Evolutionary conservation across 2,329 filamentous ascomycete species (phyloP), one percentile per base, ranked within the genome.

Genomic region (Ramularia collo-cygni): DNA sequence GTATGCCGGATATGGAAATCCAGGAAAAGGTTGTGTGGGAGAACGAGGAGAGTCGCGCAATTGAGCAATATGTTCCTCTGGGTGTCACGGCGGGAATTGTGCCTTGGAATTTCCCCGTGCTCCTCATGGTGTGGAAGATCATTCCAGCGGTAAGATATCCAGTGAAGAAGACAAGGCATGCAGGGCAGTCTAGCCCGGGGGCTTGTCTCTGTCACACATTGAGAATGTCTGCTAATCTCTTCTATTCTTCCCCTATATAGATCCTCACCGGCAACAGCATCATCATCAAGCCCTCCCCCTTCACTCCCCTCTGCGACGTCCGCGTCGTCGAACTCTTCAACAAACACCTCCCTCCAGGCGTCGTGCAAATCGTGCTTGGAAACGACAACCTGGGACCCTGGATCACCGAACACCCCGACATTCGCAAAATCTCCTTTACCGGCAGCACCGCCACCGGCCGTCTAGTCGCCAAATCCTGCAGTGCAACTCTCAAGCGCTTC

Each of bases 271-370:
- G 89, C 28, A 94, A 95, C 66, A 81, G 83, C 2, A 85, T 95
- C 43, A 89, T 95, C 46, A 69, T 95, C 43, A 95, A 95, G 68
- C 89, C 89, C 16, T 94, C 87, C 5, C 89, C 89, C 6, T 89
- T 95, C 65, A 95, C 89, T 2, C 89, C 89, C 8, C 29, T 46
- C 12, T 43, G 40, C 44, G 44, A 43, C 32, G 40, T 46, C 2
- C 93, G 88, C 1, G 80, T 93, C 47, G 87, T 79, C 34, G 89
- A 95, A 68, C 85, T 86, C 43, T 76, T 93, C 24, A 68, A 82
- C 43, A 73, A 80, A 50, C 76, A 84, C 35, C 92, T 95, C 57
- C 76, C 76, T 1, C 62, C 63, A 66, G 82, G 86, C 43, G 85
- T 95, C 40, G 75, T 95, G 39, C 89, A 95, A 66, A 88, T 85